Evolutionary conservation across 805 yeast genomes (phyloP).

Genomic region (Kodamaea restingae): DNA sequence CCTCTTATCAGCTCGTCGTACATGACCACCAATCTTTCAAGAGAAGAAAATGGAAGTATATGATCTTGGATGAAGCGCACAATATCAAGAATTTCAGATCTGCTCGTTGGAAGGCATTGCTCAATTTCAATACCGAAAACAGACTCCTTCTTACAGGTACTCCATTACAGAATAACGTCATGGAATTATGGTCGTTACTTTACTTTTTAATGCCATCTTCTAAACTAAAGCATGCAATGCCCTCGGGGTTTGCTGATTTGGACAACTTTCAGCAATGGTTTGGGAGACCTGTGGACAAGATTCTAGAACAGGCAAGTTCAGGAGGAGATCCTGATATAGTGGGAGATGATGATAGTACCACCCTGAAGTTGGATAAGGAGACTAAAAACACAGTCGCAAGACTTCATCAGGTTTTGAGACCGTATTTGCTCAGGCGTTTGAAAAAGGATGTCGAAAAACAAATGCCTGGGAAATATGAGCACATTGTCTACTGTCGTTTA

Average conservation of each 20-base stretch:
- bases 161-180: slow-evolving; percentile 90
- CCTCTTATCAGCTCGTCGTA: slow-evolving; percentile 95
- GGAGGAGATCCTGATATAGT: slow-evolving; percentile 41
- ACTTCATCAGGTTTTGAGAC: slow-evolving; percentile 89
- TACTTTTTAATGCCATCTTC: slow-evolving; percentile 95
- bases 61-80: slow-evolving; percentile 98
- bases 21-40: slow-evolving; percentile 94
- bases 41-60: slow-evolving; percentile 90
- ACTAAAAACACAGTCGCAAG: slow-evolving; percentile 82
- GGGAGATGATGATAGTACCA: slow-evolving; percentile 35
- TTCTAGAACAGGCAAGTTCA: slow-evolving; percentile 61
- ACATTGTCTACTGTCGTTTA: slow-evolving; percentile 83
- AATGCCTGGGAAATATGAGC: slow-evolving; percentile 98
- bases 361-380: slow-evolving; percentile 57
- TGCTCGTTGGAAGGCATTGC: slow-evolving; percentile 92
- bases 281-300: slow-evolving; percentile 92
- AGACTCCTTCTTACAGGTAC: slow-evolving; percentile 92
- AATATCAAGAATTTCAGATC: slow-evolving; percentile 95
- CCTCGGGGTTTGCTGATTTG: slow-evolving; percentile 93
- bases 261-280: slow-evolving; percentile 98
- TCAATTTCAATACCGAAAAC: slow-evolving; percentile 90
- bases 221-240: slow-evolving; percentile 67
- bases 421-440: slow-evolving; percentile 83
- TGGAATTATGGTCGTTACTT: slow-evolving; percentile 93
- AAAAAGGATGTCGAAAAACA: slow-evolving; percentile 97